These are phyloP conservation scores for Chrysoporthe austroafricana DNA, from an alignment of 2,329 filamentous ascomycete genomes.

Conservation along the genomic window DNA sequence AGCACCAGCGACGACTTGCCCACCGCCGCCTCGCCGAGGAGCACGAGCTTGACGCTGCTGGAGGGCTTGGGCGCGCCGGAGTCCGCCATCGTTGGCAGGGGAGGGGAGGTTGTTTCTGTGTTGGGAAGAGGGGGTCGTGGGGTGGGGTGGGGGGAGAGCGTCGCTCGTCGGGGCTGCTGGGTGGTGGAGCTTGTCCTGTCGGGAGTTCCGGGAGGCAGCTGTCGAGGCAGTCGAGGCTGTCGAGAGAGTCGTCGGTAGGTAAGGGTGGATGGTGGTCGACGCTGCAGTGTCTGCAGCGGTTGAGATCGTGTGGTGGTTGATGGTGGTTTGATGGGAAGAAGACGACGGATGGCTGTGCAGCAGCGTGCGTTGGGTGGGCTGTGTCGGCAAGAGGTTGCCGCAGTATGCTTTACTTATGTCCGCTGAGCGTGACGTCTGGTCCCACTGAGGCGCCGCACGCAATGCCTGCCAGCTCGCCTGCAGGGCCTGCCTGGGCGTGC, in stretches of 20 bases:
- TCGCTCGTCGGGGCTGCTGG: neutral
- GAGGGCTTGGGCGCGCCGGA: slow-evolving; percentile 85
- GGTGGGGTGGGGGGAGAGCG: too few species aligned
- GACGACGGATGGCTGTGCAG: neutral
- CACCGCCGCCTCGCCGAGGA: slow-evolving; percentile 95
- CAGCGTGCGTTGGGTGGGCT: neutral
- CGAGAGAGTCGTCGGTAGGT: neutral
- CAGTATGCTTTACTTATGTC: neutral
- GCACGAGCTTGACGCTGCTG: slow-evolving; percentile 99
- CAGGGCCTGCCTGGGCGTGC: too few species aligned
- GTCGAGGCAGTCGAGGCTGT: too few species aligned
- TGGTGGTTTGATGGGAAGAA: neutral
- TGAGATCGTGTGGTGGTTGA: neutral
- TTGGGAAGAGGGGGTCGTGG: neutral
- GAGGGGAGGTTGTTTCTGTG: too few species aligned
- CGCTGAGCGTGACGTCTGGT: slow-evolving; percentile 1
- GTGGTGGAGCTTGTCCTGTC: neutral
- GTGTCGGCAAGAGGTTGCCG: neutral
- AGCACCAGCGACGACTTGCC: slow-evolving; percentile 99
- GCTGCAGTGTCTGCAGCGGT: neutral
- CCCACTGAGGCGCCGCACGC: neutral
- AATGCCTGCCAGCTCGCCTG: neutral
- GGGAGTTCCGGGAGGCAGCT: neutral
- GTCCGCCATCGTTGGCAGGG: slow-evolving; percentile 65
- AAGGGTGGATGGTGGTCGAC: neutral